Evolutionary conservation across 129 eudicot genomes (phyloP).

Genomic region (Rutidosis leptorrhynchoides): DNA sequence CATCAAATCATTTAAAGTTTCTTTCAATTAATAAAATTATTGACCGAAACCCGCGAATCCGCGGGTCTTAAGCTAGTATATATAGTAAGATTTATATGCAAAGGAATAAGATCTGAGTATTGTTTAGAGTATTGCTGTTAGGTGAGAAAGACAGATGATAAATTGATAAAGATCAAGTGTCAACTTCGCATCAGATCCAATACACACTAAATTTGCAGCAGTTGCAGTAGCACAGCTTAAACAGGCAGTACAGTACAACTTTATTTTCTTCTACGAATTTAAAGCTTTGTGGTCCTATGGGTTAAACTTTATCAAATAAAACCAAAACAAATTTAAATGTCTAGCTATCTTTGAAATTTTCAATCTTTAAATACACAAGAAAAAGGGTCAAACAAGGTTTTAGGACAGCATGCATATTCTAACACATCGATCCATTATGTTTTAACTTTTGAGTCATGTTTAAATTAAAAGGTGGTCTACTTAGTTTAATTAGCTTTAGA

Average conservation of each 20-base stretch:
- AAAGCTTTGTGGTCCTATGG: constrained; percentile 32
- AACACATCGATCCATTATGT: background rate
- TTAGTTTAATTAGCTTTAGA: too few species aligned
- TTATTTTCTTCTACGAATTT: constrained; percentile 12
- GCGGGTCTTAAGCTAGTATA: too few species aligned
- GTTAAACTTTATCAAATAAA: background rate
- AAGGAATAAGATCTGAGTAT: constrained; percentile 13
- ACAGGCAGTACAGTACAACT: constrained; percentile 25
- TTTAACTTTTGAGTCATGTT: too few species aligned
- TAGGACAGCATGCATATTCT: background rate
- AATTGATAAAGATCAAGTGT: constrained; percentile 25
- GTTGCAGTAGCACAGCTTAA: constrained; percentile 12
- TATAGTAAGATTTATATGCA: background rate
- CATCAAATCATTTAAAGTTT: too few species aligned
- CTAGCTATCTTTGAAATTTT: background rate
- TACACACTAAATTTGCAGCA: constrained; percentile 29
- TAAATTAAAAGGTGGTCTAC: too few species aligned
- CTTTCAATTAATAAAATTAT: too few species aligned
- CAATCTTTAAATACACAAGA: background rate
- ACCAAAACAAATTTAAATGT: background rate
- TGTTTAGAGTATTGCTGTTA: background rate
- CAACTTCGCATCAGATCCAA: constrained; percentile 38
- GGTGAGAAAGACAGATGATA: constrained; percentile 19
- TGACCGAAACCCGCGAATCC: too few species aligned
- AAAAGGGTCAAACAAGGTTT: background rate